Evolutionary conservation across 768 basidiomycete genomes (phyloP).

Genomic region (Clavulina sp.): DNA sequence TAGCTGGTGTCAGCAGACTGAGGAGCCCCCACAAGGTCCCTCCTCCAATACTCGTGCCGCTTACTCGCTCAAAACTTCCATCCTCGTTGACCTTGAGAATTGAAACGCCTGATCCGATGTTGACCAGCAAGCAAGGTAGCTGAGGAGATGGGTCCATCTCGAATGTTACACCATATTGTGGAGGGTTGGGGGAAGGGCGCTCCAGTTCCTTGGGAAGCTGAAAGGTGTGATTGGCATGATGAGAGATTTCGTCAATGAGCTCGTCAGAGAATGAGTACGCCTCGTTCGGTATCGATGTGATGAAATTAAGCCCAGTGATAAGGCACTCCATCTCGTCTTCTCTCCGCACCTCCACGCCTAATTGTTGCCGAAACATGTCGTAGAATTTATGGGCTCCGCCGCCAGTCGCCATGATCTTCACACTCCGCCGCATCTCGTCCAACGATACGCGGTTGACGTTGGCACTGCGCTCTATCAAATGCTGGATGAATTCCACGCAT

Average conservation of each 20-base stretch:
- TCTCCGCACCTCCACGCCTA: conserved; percentile 68
- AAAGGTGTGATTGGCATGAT: background rate
- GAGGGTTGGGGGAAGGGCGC: conserved; percentile 81
- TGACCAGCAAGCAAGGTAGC: conserved; percentile 89
- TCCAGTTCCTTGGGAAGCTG: conserved; percentile 20
- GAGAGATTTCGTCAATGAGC: conserved; percentile 49
- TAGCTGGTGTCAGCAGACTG: conserved; percentile 87
- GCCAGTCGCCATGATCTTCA: conserved; percentile 96
- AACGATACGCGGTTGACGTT: conserved; percentile 70
- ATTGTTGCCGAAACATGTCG: conserved; percentile 51
- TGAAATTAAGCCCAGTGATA: conserved; percentile 90
- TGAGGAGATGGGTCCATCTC: conserved; percentile 70
- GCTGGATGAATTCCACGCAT: conserved; percentile 73
- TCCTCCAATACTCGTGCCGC: conserved; percentile 91
- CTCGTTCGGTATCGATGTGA: conserved; percentile 89
- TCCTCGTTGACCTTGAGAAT: conserved; percentile 95
- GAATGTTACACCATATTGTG: conserved; percentile 76
- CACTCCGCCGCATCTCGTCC: conserved; percentile 76
- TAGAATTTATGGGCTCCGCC: conserved; percentile 94
- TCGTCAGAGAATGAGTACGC: conserved; percentile 98
- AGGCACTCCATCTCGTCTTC: conserved; percentile 99
- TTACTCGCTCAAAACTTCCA: conserved; percentile 88
- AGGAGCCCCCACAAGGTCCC: conserved; percentile 95
- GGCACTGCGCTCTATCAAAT: conserved; percentile 75
- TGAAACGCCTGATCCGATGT: conserved; percentile 95